Evolutionary conservation across 2,329 filamentous ascomycete genomes (phyloP), one percentile per base, ranked within the genome.

Genomic region (Ampelomyces quisqualis): DNA sequence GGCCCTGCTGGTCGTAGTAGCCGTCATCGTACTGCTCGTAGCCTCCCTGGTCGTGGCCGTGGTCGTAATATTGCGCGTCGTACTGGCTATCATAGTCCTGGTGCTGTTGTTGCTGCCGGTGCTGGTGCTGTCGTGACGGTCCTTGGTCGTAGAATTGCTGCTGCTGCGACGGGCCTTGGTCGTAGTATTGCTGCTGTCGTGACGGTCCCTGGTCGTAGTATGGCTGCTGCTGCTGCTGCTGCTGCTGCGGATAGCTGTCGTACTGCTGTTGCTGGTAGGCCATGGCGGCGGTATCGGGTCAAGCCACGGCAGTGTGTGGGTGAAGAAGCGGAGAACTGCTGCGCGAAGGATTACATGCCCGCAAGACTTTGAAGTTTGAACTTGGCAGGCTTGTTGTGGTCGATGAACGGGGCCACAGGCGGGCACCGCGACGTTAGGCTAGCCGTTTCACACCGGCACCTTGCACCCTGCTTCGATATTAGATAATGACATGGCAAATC

Each of bases 251-350:
- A n/a, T 67, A 67, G 20, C 58, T 49, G 40, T 59, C 55, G 49
- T 67, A 55, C 36, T 64, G 63, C 48, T 70, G 65, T 47, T 70
- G 65, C 47, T 69, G 67, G 53, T 71, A 69, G 17, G 69, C 69
- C 69, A 71, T 71, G 43, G 43, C 46, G 53, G 49, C 44, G 35
- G 45, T 49, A 47, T 49, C 44, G 49, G 45, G 26, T 35, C 24
- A n/a, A n/a, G n/a, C n/a, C n/a, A n/a, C n/a, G n/a, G n/a, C n/a
- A n/a, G n/a, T n/a, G n/a, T n/a, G n/a, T n/a, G n/a, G n/a, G n/a
- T n/a, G n/a, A n/a, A n/a, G n/a, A n/a, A n/a, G n/a, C n/a, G n/a
- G n/a, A n/a, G n/a, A n/a, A n/a, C 43, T 34, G 35, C 19, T 43
- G 40, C 35, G 40, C 34, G 41, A 40, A 45, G 47, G 51, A 46